A percentile compares a stretch with the other conserved stretches of the same genome.
Evolutionary conservation across 768 basidiomycete genomes (phyloP).

Genomic region (Termitomyces bulborhizus): DNA sequence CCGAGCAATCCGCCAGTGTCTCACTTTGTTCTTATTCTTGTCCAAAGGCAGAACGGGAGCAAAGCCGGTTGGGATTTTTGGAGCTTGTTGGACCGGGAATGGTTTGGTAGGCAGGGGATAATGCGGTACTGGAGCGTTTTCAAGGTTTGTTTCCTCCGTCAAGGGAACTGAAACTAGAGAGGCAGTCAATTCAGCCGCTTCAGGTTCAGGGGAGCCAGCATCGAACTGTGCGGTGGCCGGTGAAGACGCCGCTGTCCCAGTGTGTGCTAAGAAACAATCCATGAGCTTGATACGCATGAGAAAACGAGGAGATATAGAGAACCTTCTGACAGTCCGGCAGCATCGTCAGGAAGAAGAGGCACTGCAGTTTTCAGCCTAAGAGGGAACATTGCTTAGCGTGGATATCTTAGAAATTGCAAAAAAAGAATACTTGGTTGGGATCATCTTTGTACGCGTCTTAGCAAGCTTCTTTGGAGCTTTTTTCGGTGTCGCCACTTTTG

Average conservation of each 20-base stretch:
- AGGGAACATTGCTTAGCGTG: slow-evolving; percentile 9
- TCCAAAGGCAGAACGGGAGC: slow-evolving; percentile 65
- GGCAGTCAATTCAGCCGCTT: slow-evolving; percentile 21
- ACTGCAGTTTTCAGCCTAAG: slow-evolving; percentile 21
- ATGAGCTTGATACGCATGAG: background rate
- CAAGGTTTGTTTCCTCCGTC: slow-evolving; percentile 45
- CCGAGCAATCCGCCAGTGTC: slow-evolving; percentile 69
- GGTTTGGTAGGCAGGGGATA: slow-evolving; percentile 82
- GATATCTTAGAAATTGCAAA: background rate
- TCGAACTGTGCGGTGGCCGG: slow-evolving; percentile 50
- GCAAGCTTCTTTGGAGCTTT: slow-evolving; percentile 39
- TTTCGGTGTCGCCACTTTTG: slow-evolving; percentile 42
- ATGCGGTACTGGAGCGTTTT: slow-evolving; percentile 57
- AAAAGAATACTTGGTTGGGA: slow-evolving; percentile 24
- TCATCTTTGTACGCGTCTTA: slow-evolving; percentile 30
- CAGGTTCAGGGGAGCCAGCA: slow-evolving; percentile 45
- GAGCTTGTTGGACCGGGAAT: slow-evolving; percentile 74
- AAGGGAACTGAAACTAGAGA: slow-evolving; percentile 22
- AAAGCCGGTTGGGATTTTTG: slow-evolving; percentile 69
- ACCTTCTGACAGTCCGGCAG: slow-evolving; percentile 60
- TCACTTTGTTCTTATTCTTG: slow-evolving; percentile 50
- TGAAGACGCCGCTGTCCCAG: slow-evolving; percentile 70
- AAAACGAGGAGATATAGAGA: background rate
- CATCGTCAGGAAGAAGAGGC: slow-evolving; percentile 40
- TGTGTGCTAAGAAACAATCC: slow-evolving; percentile 35